Percentiles rank a stretch among this genome's conserved stretches.
Evolutionary conservation across 1,284 basidiomycete species (phyloP).

Genomic region (Phellopilus nigrolimitatus): DNA sequence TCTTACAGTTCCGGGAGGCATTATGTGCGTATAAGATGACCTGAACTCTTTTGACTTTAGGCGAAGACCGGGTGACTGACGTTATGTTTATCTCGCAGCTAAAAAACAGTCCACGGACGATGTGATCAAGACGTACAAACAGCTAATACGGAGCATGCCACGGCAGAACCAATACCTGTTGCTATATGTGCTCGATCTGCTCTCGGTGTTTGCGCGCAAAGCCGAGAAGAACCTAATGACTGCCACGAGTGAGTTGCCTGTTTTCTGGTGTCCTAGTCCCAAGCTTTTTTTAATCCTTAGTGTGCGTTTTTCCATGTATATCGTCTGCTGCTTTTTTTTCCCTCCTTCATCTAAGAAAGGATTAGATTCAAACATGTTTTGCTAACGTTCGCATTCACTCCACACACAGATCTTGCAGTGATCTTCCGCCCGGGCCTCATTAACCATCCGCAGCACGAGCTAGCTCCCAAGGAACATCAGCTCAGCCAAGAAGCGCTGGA

Average conservation of each 20-base stretch:
- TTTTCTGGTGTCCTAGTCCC: constrained; percentile 1
- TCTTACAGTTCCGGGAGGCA: constrained; percentile 72
- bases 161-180: constrained; percentile 90
- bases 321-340: constrained; percentile 1
- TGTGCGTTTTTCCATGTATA: too few species aligned
- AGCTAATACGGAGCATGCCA: constrained; percentile 81
- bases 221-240: constrained; percentile 95
- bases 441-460: constrained; percentile 81
- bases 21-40: constrained; percentile 46
- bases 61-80: constrained; percentile 7
- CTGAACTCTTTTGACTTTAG: not conserved
- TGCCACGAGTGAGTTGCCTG: constrained; percentile 68
- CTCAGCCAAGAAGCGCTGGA: constrained; percentile 89
- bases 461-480: constrained; percentile 78
- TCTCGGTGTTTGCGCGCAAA: constrained; percentile 92
- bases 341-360: not conserved
- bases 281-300: not conserved
- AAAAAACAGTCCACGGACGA: constrained; percentile 49
- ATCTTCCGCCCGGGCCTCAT: constrained; percentile 93
- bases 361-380: not conserved
- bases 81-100: constrained; percentile 47
- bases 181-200: constrained; percentile 92
- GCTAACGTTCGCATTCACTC: constrained; percentile 8
- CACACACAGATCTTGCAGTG: constrained; percentile 82
- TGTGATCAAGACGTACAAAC: constrained; percentile 76